Evolutionary conservation across 306 rosid genomes (phyloP).

Genomic region (Pueraria montana): DNA sequence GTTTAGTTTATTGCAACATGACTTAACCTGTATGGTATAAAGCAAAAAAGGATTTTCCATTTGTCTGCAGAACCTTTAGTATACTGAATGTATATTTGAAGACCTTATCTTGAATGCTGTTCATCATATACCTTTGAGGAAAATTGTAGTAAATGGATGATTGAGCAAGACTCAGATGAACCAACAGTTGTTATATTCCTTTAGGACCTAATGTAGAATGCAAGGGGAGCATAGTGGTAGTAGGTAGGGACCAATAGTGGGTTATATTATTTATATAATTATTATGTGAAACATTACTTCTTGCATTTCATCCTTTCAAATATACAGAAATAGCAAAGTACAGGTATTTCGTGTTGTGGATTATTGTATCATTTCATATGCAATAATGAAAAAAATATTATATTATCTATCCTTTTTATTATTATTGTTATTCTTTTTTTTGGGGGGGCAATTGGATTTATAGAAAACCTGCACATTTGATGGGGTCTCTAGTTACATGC

Average conservation of each 20-base stretch:
- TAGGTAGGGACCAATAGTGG: constrained; percentile 70
- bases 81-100: constrained; percentile 59
- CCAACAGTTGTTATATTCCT: constrained; percentile 47
- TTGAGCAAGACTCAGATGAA: constrained; percentile 45
- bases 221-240: constrained; percentile 58
- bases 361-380: constrained; percentile 64
- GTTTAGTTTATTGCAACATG: constrained; percentile 46
- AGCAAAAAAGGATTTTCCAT: constrained; percentile 38
- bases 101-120: constrained; percentile 50
- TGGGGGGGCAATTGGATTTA: constrained; percentile 30
- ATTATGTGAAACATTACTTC: constrained; percentile 65
- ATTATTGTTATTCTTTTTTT: not conserved
- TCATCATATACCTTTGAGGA: constrained; percentile 44
- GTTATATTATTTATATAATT: constrained; percentile 51
- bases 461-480: constrained; percentile 42
- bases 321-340: constrained; percentile 69
- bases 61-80: constrained; percentile 52
- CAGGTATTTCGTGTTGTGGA: constrained; percentile 63
- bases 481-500: constrained; percentile 33
- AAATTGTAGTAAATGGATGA: constrained; percentile 52
- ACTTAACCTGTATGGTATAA: constrained; percentile 53
- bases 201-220: constrained; percentile 49
- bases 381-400: constrained; percentile 58
- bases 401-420: not conserved
- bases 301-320: constrained; percentile 57